Evolutionary conservation across 2,329 filamentous ascomycete genomes (phyloP).

Genomic region (Claviceps maximensis): DNA sequence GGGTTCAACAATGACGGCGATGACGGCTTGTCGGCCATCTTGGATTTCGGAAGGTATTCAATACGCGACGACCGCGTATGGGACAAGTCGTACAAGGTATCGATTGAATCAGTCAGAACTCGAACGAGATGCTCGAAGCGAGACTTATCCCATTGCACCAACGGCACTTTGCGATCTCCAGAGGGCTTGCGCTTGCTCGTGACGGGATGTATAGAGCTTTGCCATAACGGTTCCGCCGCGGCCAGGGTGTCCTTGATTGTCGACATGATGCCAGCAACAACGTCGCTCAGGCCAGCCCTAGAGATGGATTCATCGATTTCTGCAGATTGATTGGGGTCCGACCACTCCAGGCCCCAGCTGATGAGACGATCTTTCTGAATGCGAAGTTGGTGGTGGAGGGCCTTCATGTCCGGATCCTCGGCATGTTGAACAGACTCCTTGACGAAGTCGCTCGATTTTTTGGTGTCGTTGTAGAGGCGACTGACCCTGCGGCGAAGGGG

Average conservation of each 20-base stretch:
- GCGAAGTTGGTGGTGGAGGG: conserved; percentile 60
- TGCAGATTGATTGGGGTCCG: conserved; percentile 53
- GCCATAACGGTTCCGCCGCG: conserved; percentile 61
- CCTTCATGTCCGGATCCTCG: conserved; percentile 56
- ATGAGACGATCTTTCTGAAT: conserved; percentile 71
- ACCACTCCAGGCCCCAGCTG: conserved; percentile 73
- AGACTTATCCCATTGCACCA: conserved; percentile 55
- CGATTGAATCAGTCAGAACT: conserved; percentile 65
- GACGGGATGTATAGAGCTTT: conserved; percentile 38
- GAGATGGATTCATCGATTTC: conserved; percentile 61
- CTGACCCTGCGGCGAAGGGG: conserved; percentile 51
- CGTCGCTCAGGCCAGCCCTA: conserved; percentile 61
- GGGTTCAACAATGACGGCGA: conserved; percentile 9
- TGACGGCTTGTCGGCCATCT: conserved; percentile 21
- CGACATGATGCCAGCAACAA: conserved; percentile 65
- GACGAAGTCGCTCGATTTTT: conserved; percentile 63
- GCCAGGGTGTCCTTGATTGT: conserved; percentile 71
- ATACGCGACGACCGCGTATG: conserved; percentile 40
- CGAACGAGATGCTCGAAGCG: conserved; percentile 62
- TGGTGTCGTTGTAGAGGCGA: conserved; percentile 68
- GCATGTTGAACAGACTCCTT: conserved; percentile 49
- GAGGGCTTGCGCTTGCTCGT: conserved; percentile 22
- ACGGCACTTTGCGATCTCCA: conserved; percentile 39
- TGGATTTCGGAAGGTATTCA: conserved; percentile 9
- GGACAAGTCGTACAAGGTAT: conserved; percentile 66